These are phyloP conservation scores for Fusarium poae DNA, from an alignment of 2,329 filamentous ascomycete species.

Conservation along the genomic window DNA sequence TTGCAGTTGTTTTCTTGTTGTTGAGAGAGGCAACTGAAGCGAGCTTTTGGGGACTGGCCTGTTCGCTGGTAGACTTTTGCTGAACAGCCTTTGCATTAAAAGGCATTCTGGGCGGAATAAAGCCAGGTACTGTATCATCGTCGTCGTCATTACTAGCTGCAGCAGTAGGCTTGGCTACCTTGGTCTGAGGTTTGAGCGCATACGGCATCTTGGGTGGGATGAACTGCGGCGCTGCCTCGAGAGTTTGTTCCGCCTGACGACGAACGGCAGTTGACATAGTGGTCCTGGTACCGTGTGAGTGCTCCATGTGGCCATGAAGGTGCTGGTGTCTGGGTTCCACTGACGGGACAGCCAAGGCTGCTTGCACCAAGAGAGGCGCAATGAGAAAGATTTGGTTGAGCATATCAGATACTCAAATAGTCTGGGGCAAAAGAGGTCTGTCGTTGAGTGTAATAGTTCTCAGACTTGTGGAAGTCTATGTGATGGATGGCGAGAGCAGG, in stretches of 20 bases:
- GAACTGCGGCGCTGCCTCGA: constrained; percentile 24
- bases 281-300: constrained; percentile 26
- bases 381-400: constrained; percentile 41
- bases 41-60: constrained; percentile 3
- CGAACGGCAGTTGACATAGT: constrained; percentile 23
- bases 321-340: constrained; percentile 37
- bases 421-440: not conserved
- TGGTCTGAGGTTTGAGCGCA: constrained; percentile 31
- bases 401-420: constrained; percentile 35
- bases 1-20: constrained; percentile 22
- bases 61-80: constrained; percentile 7
- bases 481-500: constrained; percentile 10
- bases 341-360: constrained; percentile 40
- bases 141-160: constrained; percentile 1
- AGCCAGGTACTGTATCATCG: constrained; percentile 22
- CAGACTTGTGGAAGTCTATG: constrained; percentile 11
- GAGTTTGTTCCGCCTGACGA: constrained; percentile 18
- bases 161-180: constrained; percentile 22
- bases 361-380: constrained; percentile 47
- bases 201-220: constrained; percentile 32
- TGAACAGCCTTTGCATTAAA: constrained; percentile 28
- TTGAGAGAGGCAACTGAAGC: constrained; percentile 19
- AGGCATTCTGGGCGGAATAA: constrained; percentile 38
- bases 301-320: constrained; percentile 36
- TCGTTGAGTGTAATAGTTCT: not conserved